phyloP scores from a whole-genome alignment of 1,139 yeast genomes.

The Suhomyces chickasaworum region DNA sequence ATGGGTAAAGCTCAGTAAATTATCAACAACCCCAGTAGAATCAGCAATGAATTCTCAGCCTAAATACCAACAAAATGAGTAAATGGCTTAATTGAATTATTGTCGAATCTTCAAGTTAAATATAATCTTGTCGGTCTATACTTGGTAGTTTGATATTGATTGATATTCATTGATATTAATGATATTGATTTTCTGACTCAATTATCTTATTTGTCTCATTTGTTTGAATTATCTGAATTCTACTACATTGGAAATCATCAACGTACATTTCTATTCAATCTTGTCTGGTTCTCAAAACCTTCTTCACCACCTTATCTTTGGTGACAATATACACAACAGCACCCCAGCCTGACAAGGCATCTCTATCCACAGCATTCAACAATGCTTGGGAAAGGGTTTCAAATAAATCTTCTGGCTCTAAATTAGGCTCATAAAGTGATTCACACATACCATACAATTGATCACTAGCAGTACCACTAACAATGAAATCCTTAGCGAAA shows the following conservation, averaged over 20 bases:
- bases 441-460: constrained; percentile 99
- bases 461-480: constrained; percentile 95
- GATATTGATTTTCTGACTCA: no score
- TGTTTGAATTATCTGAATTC: no score
- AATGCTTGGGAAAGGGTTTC: constrained; percentile 95
- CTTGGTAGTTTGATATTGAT: no score
- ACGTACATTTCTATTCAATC: constrained; percentile 44
- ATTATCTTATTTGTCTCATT: no score
- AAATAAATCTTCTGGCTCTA: constrained; percentile 93
- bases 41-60: no score
- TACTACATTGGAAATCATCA: constrained; percentile 1
- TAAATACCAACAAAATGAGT: no score
- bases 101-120: no score
- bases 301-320: constrained; percentile 85
- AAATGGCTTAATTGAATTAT: no score
- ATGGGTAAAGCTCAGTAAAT: no score
- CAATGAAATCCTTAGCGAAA: constrained; percentile 91
- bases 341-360: constrained; percentile 98
- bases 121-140: no score
- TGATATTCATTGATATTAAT: no score
- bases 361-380: constrained; percentile 94
- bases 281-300: constrained; percentile 91
- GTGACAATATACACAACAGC: constrained; percentile 92
- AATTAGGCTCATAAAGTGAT: constrained; percentile 88
- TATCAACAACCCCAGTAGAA: no score